These are phyloP conservation scores for Miscanthus sacchariflorus DNA, from an alignment of 202 grass and related monocot species.

Conservation along the genomic window DNA sequence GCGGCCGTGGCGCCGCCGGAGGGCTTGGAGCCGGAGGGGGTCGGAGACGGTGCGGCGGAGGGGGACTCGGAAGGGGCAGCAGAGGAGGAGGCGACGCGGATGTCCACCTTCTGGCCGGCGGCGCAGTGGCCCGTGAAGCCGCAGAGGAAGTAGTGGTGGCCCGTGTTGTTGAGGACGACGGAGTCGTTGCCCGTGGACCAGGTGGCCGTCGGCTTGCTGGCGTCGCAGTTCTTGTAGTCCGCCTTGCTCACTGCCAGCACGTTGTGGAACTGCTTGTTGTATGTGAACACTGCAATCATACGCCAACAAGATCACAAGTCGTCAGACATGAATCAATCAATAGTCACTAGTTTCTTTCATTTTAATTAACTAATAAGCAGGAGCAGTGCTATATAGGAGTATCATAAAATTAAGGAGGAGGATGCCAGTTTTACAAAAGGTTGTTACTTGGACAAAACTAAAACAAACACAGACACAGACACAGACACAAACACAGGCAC, in stretches of 20 bases:
- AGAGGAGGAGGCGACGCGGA: constrained; percentile 50
- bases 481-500: neutral
- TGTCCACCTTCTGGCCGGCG: constrained; percentile 73
- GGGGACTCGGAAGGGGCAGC: constrained; percentile 64
- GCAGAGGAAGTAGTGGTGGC: constrained; percentile 82
- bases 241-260: constrained; percentile 78
- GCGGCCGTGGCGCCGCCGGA: constrained; percentile 31
- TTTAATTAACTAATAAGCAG: neutral
- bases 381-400: neutral
- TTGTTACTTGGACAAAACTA: neutral
- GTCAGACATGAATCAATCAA: neutral
- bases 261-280: constrained; percentile 84
- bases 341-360: too few relatives aligned
- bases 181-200: constrained; percentile 82
- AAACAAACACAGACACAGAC: too few relatives aligned
- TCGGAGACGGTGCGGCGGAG: neutral
- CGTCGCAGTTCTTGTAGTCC: constrained; percentile 63
- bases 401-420: neutral
- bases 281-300: constrained; percentile 62
- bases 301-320: neutral
- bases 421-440: neutral
- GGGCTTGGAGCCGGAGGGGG: constrained; percentile 22
- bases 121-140: constrained; percentile 74
- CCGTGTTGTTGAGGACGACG: constrained; percentile 61
- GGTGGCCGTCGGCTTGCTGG: constrained; percentile 58